Percentiles rank a stretch among this genome's conserved stretches.
Evolutionary conservation across 306 rosid genomes (phyloP).

Genomic region (Medicago truncatula): MtrunA17r5.0-ANR NC_053049.1:3160501-3161000

Average conservation of each 20-base stretch:
- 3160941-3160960: not conserved
- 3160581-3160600: not conserved
- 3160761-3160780: too few species aligned
- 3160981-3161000: constrained; percentile 41
- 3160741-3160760: too few species aligned
- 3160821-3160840: not conserved
- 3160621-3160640: not conserved
- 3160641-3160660: not conserved
- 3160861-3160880: not conserved
- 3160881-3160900: not conserved
- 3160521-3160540: not conserved
- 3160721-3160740: too few species aligned
- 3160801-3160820: not conserved
- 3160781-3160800: not conserved
- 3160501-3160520: not conserved
- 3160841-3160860: not conserved
- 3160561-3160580: not conserved
- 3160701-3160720: too few species aligned
- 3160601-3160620: not conserved
- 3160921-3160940: not conserved
- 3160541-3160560: not conserved
- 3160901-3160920: not conserved
- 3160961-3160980: not conserved
- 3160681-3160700: too few species aligned
- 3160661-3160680: too few species aligned